A percentile compares a stretch with the other conserved stretches of the same genome.
Evolutionary conservation across 2,329 filamentous ascomycete genomes (phyloP).

Genomic region (Botrytis hyacinthi): DNA sequence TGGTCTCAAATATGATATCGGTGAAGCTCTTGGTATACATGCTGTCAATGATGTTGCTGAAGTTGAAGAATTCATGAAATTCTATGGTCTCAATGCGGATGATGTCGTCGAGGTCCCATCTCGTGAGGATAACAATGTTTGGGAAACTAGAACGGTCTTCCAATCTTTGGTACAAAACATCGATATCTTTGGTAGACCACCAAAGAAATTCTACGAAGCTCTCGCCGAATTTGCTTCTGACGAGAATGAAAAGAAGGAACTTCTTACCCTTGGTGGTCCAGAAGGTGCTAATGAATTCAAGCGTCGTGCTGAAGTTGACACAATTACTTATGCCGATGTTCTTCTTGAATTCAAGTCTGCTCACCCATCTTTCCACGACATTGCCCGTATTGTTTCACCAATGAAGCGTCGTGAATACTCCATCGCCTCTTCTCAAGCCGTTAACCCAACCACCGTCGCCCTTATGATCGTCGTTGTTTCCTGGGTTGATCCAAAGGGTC

Average conservation of each 20-base stretch:
- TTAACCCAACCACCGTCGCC: constrained; percentile 83
- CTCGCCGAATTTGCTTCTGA: constrained; percentile 84
- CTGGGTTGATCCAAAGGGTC: constrained; percentile 87
- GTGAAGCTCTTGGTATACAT: constrained; percentile 94
- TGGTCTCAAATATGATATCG: constrained; percentile 93
- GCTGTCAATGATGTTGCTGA: constrained; percentile 83
- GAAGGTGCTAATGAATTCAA: constrained; percentile 91
- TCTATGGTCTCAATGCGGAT: constrained; percentile 79
- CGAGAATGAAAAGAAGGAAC: constrained; percentile 75
- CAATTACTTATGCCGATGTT: constrained; percentile 84
- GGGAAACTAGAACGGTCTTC: constrained; percentile 89
- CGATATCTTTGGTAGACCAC: constrained; percentile 94
- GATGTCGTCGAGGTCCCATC: constrained; percentile 90
- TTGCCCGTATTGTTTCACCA: constrained; percentile 81
- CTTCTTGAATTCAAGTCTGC: constrained; percentile 88
- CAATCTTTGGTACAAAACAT: constrained; percentile 90
- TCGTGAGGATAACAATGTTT: constrained; percentile 68
- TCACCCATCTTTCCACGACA: constrained; percentile 82
- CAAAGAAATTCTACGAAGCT: constrained; percentile 96
- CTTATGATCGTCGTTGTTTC: constrained; percentile 97
- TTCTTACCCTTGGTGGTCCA: constrained; percentile 71
- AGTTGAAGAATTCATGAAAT: constrained; percentile 81
- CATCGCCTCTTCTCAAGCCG: constrained; percentile 96
- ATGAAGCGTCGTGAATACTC: constrained; percentile 98
- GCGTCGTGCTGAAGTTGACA: constrained; percentile 85